A percentile compares a stretch with the other conserved stretches of the same genome.
phyloP scores from a whole-genome alignment of 441 rosid genomes.

The Rhodomyrtus psidioides region DNA sequence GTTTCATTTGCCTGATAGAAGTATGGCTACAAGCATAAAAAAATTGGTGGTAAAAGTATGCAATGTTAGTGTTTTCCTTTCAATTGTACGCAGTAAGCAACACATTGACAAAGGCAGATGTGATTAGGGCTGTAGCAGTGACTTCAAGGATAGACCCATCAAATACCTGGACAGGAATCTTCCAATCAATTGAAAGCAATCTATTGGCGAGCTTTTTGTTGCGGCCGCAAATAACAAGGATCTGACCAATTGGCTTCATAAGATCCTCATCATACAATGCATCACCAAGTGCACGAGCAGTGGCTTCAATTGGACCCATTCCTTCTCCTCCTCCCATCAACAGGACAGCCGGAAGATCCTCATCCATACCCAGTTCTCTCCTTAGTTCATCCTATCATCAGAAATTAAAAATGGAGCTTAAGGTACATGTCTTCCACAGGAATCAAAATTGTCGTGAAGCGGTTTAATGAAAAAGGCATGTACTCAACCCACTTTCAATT shows the following conservation, averaged over 20 bases:
- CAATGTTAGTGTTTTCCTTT: neutral
- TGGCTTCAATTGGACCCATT: slow-evolving; percentile 97
- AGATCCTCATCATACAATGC: slow-evolving; percentile 69
- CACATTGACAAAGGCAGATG: neutral
- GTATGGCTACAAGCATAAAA: neutral
- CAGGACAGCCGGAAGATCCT: slow-evolving; percentile 86
- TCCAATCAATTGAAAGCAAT: slow-evolving; percentile 70
- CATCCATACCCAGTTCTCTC: slow-evolving; percentile 84
- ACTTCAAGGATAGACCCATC: neutral
- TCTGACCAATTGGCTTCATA: slow-evolving; percentile 79
- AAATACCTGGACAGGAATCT: slow-evolving; percentile 84
- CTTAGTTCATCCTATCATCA: slow-evolving; percentile 57
- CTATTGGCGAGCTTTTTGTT: slow-evolving; percentile 69
- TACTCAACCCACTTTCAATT: neutral
- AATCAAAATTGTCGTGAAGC: neutral
- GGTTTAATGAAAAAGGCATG: neutral
- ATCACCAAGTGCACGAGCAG: slow-evolving; percentile 78
- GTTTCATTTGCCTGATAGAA: neutral
- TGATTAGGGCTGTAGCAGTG: neutral
- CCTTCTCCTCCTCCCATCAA: slow-evolving; percentile 99
- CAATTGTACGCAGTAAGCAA: neutral
- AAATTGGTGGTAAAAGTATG: neutral
- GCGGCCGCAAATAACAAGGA: slow-evolving; percentile 83
- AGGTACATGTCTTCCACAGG: neutral
- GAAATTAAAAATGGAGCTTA: neutral